Percentiles rank a stretch among this genome's conserved stretches.
Evolutionary conservation across 23 red algal genomes (phyloP).

Genomic region (Gracilaria gracilis): DNA sequence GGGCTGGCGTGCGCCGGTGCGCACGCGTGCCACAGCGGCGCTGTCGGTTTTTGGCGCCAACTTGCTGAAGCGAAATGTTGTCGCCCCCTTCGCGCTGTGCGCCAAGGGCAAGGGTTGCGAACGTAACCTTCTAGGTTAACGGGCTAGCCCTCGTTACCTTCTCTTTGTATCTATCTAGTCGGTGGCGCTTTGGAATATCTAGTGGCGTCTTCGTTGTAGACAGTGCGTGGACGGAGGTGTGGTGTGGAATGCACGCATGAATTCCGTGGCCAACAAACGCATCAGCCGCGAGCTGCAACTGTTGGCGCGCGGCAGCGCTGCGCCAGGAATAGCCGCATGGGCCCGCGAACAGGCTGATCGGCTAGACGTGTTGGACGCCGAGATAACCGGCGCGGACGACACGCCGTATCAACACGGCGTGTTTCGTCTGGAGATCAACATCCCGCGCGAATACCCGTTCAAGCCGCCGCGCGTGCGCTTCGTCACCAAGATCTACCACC

Average conservation of each 20-base stretch:
- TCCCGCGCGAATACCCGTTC: conserved; percentile 87
- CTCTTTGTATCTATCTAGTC: too few relatives aligned
- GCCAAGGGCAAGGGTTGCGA: too few relatives aligned
- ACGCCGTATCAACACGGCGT: conserved; percentile 86
- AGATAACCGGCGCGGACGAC: conserved; percentile 72
- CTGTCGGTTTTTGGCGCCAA: too few relatives aligned
- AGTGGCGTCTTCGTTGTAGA: too few relatives aligned
- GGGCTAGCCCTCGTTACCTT: too few relatives aligned
- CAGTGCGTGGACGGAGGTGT: neutral
- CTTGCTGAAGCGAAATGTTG: too few relatives aligned
- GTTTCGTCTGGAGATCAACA: conserved; percentile 78
- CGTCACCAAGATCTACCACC: conserved; percentile 92
- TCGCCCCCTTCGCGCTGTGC: too few relatives aligned
- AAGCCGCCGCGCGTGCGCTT: conserved; percentile 91
- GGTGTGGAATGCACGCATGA: neutral
- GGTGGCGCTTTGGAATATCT: too few relatives aligned
- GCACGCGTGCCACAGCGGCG: too few relatives aligned
- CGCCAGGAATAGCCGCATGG: conserved; percentile 80
- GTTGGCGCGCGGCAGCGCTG: conserved; percentile 61
- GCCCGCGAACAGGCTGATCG: conserved; percentile 27
- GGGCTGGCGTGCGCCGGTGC: too few relatives aligned
- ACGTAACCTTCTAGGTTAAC: too few relatives aligned
- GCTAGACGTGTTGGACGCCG: conserved; percentile 74
- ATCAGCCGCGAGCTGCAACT: conserved; percentile 79
- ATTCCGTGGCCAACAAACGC: conserved; percentile 47